Conservation (phyloP, 1,284 basidiomycete species). For the Ganoderma resinaceum region DNA sequence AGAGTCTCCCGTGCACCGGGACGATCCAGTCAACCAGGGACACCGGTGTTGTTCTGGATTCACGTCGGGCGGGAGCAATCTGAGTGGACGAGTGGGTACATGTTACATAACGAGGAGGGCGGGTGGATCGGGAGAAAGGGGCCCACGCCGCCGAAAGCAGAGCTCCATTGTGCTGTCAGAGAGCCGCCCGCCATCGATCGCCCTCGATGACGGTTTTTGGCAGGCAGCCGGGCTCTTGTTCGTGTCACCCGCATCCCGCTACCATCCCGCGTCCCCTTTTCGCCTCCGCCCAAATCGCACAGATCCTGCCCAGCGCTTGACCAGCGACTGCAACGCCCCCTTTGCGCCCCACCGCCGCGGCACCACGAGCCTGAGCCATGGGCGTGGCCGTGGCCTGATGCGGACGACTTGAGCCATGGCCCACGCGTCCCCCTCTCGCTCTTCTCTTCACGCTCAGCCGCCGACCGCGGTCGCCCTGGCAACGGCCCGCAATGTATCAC, state of each 20-base stretch:
- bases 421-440: no score
- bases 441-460: constrained; percentile 1
- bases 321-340: background rate
- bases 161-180: background rate
- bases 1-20: constrained; percentile 4
- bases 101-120: background rate
- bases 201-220: constrained; percentile 1
- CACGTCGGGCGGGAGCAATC: constrained; percentile 1
- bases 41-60: constrained; percentile 1
- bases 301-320: background rate
- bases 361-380: background rate
- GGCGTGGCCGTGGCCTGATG: background rate
- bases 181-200: constrained; percentile 12
- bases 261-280: background rate
- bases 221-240: background rate
- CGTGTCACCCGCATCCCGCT: background rate
- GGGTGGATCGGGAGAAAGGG: background rate
- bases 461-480: constrained; percentile 7
- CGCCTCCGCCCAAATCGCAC: constrained; percentile 18
- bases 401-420: no score
- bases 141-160: constrained; percentile 8
- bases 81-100: background rate
- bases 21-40: background rate
- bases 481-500: constrained; percentile 20
- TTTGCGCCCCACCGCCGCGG: background rate